phyloP scores from a whole-genome alignment of 257 asterid genomes.

The Gynochthodes officinalis region DNA sequence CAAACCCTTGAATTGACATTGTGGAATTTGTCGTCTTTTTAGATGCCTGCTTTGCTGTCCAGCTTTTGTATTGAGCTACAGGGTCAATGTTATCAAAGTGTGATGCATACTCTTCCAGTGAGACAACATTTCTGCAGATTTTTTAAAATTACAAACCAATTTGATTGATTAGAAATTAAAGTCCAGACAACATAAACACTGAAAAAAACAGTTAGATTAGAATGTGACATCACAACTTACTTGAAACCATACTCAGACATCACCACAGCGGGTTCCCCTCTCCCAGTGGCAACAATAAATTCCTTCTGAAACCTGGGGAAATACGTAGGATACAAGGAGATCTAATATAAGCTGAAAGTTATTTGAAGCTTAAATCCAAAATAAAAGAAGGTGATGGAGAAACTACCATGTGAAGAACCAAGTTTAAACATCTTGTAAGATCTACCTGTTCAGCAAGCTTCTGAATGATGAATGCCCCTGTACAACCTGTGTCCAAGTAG shows the following conservation, averaged over 20 bases:
- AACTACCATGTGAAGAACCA: not conserved
- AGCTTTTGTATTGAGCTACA: conserved; percentile 57
- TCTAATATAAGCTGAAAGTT: no score
- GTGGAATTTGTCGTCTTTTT: conserved; percentile 20
- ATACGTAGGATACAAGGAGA: not conserved
- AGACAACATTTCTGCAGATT: conserved; percentile 50
- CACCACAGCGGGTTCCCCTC: conserved; percentile 65
- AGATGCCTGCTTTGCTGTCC: conserved; percentile 35
- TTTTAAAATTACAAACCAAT: conserved; percentile 7
- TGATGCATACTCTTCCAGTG: conserved; percentile 52
- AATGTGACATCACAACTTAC: conserved; percentile 27
- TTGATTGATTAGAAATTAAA: not conserved
- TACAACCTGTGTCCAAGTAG: conserved; percentile 44
- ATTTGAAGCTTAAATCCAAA: no score
- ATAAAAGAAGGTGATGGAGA: not conserved
- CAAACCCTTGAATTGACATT: conserved; percentile 20
- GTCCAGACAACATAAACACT: not conserved
- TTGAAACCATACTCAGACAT: conserved; percentile 63
- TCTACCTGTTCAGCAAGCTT: conserved; percentile 50
- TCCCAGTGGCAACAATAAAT: conserved; percentile 59
- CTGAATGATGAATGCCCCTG: conserved; percentile 67
- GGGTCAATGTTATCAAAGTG: conserved; percentile 55
- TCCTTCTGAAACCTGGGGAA: conserved; percentile 47
- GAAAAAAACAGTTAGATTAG: not conserved
- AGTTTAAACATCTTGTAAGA: not conserved